Conservation (phyloP, 164 flowering plant species). For the Pachysandra terminalis region DNA sequence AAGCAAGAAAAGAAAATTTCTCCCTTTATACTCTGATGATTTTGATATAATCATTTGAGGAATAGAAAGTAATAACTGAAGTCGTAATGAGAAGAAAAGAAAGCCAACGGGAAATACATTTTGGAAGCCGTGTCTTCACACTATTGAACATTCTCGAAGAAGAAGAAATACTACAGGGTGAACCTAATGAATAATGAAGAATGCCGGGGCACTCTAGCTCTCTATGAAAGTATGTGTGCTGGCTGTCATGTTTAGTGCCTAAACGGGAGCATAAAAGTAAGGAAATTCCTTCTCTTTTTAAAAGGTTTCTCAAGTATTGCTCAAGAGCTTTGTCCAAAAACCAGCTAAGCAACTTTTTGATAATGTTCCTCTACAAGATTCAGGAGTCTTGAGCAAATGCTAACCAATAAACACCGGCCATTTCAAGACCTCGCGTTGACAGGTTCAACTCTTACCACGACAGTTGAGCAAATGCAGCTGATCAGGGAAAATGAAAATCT, state of each 20-base stretch:
- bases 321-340: no score
- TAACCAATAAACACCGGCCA: not conserved
- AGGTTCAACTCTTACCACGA: not conserved
- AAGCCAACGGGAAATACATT: not conserved
- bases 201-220: not conserved
- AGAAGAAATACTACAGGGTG: not conserved
- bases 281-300: not conserved
- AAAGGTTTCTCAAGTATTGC: not conserved
- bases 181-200: no score
- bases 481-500: not conserved
- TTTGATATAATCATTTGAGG: no score
- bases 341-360: no score
- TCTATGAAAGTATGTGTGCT: not conserved
- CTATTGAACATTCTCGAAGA: no score
- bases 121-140: not conserved
- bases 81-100: no score
- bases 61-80: not conserved
- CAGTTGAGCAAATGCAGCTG: not conserved
- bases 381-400: not conserved
- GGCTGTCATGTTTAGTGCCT: not conserved
- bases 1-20: not conserved
- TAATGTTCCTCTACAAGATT: not conserved
- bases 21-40: not conserved
- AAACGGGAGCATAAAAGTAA: no score
- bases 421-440: not conserved